Evolutionary conservation across 164 flowering plant genomes (phyloP).

Genomic region (Litsea cubeba): DNA sequence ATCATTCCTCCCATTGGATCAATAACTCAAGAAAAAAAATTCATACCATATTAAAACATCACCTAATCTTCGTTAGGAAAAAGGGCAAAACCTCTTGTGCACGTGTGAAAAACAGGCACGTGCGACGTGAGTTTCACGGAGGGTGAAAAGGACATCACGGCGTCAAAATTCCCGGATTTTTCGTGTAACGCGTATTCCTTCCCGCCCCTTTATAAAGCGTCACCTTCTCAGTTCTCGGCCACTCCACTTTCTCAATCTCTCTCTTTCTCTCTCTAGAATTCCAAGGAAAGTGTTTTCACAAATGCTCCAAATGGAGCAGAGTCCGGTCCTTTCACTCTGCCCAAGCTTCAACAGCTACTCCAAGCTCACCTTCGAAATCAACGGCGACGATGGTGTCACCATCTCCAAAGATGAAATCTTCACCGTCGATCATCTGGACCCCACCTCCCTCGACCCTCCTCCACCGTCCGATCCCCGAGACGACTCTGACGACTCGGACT

Average conservation of each 20-base stretch:
- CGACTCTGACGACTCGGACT: slow-evolving; percentile 54
- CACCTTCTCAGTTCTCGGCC: neutral
- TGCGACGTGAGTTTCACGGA: neutral
- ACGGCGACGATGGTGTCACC: slow-evolving; percentile 22
- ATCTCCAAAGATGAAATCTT: neutral
- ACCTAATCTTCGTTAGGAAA: too few species aligned
- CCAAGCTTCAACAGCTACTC: slow-evolving; percentile 35
- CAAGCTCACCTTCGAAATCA: slow-evolving; percentile 26
- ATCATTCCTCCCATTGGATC: too few species aligned
- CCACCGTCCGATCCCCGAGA: neutral
- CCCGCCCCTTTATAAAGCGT: neutral
- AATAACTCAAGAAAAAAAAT: too few species aligned
- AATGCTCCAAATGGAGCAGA: neutral
- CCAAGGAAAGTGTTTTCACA: too few species aligned
- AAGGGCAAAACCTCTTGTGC: neutral
- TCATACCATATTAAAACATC: too few species aligned
- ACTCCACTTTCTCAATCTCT: neutral
- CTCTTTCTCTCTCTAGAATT: neutral
- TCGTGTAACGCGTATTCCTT: neutral
- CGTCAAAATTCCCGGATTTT: neutral
- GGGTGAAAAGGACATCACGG: neutral
- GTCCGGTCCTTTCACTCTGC: slow-evolving; percentile 2
- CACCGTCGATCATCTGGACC: slow-evolving; percentile 5
- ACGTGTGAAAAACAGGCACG: neutral
- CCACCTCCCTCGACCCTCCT: neutral